Percentiles rank a stretch among this genome's conserved stretches.
These are phyloP conservation scores for Cystobasidiaceae sp. DNA, from an alignment of 1,284 basidiomycete genomes.

Conservation along the genomic window DNA sequence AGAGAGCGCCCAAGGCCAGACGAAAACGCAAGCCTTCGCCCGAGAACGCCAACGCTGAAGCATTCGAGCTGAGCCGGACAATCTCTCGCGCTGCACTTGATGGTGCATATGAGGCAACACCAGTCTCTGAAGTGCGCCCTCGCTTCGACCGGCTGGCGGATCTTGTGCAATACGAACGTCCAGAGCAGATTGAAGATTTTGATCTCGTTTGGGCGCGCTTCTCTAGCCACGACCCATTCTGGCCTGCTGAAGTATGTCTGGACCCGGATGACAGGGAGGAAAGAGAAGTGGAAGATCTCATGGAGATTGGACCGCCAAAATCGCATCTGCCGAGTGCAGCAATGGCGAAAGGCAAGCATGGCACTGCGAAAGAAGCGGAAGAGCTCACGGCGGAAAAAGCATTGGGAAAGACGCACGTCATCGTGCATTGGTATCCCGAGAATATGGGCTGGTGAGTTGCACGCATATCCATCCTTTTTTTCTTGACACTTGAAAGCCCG, in stretches of 20 bases:
- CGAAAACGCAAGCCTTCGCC: no score
- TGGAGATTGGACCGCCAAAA: slow-evolving; percentile 5
- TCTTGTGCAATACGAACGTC: not conserved
- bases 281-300: not conserved
- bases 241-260: slow-evolving; percentile 28
- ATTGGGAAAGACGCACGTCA: not conserved
- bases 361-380: no score
- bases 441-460: not conserved
- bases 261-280: slow-evolving; percentile 9
- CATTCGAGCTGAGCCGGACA: no score
- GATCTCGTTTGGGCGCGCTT: slow-evolving; percentile 24
- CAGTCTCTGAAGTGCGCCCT: not conserved
- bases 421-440: slow-evolving; percentile 17
- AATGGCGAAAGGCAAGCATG: not conserved
- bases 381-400: no score
- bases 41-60: no score
- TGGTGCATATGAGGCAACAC: not conserved
- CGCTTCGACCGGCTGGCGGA: not conserved
- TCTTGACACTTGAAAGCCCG: not conserved
- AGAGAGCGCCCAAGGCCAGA: no score
- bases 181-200: slow-evolving; percentile 6
- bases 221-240: not conserved
- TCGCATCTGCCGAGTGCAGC: not conserved
- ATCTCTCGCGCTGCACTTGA: no score
- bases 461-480: not conserved